Evolutionary conservation across 768 basidiomycete species (phyloP).

Genomic region (Rhizopogon rudus): DNA sequence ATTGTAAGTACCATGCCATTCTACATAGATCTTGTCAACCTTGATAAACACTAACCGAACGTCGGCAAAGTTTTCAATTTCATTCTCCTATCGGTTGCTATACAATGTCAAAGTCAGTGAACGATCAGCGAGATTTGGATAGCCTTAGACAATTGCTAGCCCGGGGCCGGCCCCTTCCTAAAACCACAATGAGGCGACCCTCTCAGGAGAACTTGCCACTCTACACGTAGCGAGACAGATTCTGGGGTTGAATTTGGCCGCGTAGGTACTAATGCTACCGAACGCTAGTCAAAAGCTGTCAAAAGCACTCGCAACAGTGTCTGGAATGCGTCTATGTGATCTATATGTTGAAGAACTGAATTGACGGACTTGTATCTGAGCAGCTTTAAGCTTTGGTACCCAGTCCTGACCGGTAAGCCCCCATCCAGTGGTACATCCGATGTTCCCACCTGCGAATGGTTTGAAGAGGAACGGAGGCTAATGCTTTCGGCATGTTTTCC

Average conservation of each 20-base stretch:
- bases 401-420: conserved; percentile 1
- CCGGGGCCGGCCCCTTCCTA: too few relatives aligned
- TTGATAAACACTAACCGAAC: too few relatives aligned
- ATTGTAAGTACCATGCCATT: too few relatives aligned
- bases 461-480: conserved; percentile 12
- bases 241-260: background rate
- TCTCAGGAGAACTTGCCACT: too few relatives aligned
- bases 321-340: conserved; percentile 17
- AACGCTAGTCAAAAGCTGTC: conserved; percentile 4
- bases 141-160: too few relatives aligned
- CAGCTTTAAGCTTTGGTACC: conserved; percentile 11
- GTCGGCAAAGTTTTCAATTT: too few relatives aligned
- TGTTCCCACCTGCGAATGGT: conserved; percentile 11
- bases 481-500: conserved; percentile 12
- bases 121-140: too few relatives aligned
- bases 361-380: background rate
- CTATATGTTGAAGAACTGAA: conserved; percentile 16
- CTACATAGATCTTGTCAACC: too few relatives aligned
- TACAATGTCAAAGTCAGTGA: too few relatives aligned
- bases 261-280: background rate
- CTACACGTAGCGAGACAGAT: too few relatives aligned
- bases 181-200: too few relatives aligned
- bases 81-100: too few relatives aligned
- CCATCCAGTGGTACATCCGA: conserved; percentile 10
- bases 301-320: conserved; percentile 6